These are phyloP conservation scores for Saksenaea oblongispora DNA, from an alignment of 371 early-diverging fungal species.

Conservation along the genomic window DNA sequence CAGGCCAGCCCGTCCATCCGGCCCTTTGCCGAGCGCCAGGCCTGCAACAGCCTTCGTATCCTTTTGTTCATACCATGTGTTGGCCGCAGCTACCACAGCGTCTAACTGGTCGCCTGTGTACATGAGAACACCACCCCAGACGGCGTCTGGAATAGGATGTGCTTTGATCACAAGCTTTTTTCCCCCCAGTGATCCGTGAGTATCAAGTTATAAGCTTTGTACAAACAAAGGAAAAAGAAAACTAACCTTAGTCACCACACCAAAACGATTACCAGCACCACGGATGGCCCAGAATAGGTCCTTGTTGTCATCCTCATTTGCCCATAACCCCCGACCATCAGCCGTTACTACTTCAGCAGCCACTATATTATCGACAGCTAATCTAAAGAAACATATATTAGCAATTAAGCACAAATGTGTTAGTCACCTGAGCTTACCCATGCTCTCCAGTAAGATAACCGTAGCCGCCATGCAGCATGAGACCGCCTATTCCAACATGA, in stretches of 20 bases:
- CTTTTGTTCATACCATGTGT: constrained; percentile 25
- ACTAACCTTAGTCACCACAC: constrained; percentile 49
- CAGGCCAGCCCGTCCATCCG: constrained; percentile 21
- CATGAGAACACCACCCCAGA: constrained; percentile 28
- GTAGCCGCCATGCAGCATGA: constrained; percentile 45
- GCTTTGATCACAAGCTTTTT: constrained; percentile 26
- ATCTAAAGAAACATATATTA: constrained; percentile 8
- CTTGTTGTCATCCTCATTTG: constrained; percentile 33
- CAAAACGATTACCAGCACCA: constrained; percentile 63
- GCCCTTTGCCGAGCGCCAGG: constrained; percentile 21
- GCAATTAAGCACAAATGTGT: background rate
- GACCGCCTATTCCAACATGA: constrained; percentile 50
- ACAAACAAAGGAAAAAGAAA: background rate
- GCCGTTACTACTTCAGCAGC: constrained; percentile 51
- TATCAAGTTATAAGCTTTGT: background rate
- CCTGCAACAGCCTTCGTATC: constrained; percentile 28
- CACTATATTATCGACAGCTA: constrained; percentile 52
- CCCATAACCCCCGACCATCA: constrained; percentile 47
- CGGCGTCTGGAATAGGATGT: constrained; percentile 12
- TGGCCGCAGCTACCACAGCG: constrained; percentile 23
- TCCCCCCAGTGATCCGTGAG: background rate
- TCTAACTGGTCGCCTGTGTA: constrained; percentile 21
- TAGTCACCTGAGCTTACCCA: constrained; percentile 21
- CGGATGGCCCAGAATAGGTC: constrained; percentile 67
- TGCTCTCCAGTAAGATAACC: constrained; percentile 42